A percentile compares a stretch with the other conserved stretches of the same genome.
Evolutionary conservation across 768 basidiomycete genomes (phyloP).

Genomic region (Filobasidium wieringae): DNA sequence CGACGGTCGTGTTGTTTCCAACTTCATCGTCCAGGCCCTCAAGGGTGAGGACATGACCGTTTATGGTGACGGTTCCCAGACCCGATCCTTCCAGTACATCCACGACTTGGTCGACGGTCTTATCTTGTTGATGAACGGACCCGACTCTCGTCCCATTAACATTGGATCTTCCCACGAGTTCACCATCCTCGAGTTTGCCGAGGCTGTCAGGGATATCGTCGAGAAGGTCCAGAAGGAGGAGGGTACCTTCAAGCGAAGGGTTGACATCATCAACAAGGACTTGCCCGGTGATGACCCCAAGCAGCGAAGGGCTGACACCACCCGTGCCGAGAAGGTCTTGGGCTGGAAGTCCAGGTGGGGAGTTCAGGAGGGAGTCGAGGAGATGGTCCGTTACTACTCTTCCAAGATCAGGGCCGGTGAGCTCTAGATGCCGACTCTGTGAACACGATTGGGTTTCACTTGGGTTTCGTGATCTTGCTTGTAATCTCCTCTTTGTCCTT

Average conservation of each 20-base stretch:
- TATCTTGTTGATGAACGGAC: slow-evolving; percentile 66
- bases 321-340: slow-evolving; percentile 69
- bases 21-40: slow-evolving; percentile 98
- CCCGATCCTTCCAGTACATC: slow-evolving; percentile 88
- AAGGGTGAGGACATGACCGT: slow-evolving; percentile 95
- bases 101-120: slow-evolving; percentile 89
- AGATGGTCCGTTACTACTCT: slow-evolving; percentile 31
- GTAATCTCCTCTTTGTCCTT: too few species aligned
- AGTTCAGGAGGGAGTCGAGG: slow-evolving; percentile 44
- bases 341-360: slow-evolving; percentile 90
- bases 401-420: slow-evolving; percentile 31
- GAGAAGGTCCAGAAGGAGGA: slow-evolving; percentile 75
- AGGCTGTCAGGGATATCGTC: slow-evolving; percentile 81
- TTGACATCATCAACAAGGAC: slow-evolving; percentile 52
- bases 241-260: slow-evolving; percentile 36
- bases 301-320: slow-evolving; percentile 82
- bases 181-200: slow-evolving; percentile 86
- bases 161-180: slow-evolving; percentile 93
- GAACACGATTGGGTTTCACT: not conserved
- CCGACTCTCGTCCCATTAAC: slow-evolving; percentile 88
- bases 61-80: slow-evolving; percentile 85
- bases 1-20: slow-evolving; percentile 96
- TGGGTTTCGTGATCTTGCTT: not conserved
- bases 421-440: slow-evolving; percentile 14
- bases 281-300: slow-evolving; percentile 91